phyloP scores from a whole-genome alignment of 1,284 basidiomycete genomes.

The Phlebopus sp. region DNA sequence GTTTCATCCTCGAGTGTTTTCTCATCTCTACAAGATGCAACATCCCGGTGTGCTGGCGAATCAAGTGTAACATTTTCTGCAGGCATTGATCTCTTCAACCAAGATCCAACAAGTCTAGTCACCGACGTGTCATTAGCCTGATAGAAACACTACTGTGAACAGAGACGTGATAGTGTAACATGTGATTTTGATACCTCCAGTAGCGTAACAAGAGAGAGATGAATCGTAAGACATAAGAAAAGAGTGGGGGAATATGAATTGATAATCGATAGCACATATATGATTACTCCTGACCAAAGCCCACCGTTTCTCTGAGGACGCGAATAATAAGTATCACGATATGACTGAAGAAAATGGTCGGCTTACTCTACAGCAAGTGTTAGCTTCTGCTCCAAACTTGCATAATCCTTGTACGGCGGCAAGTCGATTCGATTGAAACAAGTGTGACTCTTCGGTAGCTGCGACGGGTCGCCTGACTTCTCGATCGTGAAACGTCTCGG shows the following conservation, averaged over 20 bases:
- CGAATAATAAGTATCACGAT: conserved; percentile 11
- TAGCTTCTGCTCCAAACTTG: conserved; percentile 79
- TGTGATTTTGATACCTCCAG: conserved; percentile 9
- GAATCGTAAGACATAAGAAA: conserved; percentile 5
- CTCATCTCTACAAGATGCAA: too few species aligned
- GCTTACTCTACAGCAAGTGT: conserved; percentile 80
- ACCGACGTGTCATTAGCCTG: background rate
- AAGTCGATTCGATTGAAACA: conserved; percentile 87
- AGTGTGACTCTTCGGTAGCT: conserved; percentile 81
- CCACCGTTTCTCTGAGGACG: conserved; percentile 59
- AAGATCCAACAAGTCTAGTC: background rate
- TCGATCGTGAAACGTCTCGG: conserved; percentile 89
- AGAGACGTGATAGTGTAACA: background rate
- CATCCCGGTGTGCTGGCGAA: too few species aligned
- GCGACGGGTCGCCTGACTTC: conserved; percentile 84
- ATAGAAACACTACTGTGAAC: background rate
- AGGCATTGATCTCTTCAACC: background rate
- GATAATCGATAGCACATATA: conserved; percentile 2
- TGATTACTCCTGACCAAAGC: conserved; percentile 64
- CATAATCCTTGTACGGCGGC: conserved; percentile 83
- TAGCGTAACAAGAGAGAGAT: conserved; percentile 30
- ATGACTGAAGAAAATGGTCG: background rate
- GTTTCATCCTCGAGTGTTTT: too few species aligned
- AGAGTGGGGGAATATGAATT: conserved; percentile 3
- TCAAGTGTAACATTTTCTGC: too few species aligned